Percentiles rank a stretch among this genome's conserved stretches.
phyloP scores from a whole-genome alignment of 202 grass and related monocot species.

The Sporobolus alterniflorus region DNA sequence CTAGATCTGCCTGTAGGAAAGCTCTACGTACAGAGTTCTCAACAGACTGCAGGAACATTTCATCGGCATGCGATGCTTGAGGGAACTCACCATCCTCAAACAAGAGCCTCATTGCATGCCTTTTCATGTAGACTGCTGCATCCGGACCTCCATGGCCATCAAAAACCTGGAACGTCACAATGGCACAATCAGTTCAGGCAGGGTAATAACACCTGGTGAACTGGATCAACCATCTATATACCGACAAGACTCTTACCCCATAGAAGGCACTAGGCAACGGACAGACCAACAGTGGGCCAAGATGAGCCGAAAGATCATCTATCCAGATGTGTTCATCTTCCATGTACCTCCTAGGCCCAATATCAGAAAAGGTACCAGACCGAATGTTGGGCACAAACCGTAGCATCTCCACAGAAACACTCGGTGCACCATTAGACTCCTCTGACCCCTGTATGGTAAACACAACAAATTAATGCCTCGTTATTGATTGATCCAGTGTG shows the following conservation, averaged over 20 bases:
- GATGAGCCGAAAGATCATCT: constrained; percentile 85
- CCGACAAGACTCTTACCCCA: constrained; percentile 51
- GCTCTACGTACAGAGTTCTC: constrained; percentile 57
- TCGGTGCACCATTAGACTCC: constrained; percentile 21
- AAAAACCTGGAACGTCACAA: constrained; percentile 61
- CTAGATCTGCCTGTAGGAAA: constrained; percentile 78
- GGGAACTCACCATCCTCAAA: constrained; percentile 88
- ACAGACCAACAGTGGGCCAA: constrained; percentile 67
- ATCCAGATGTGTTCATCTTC: constrained; percentile 98
- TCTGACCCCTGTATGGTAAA: constrained; percentile 49
- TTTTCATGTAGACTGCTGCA: constrained; percentile 95
- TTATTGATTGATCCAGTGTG: neutral
- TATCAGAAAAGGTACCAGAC: constrained; percentile 91
- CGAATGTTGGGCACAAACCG: constrained; percentile 74
- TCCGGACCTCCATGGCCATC: constrained; percentile 92
- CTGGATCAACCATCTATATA: neutral
- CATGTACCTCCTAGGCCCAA: constrained; percentile 89
- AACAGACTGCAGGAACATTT: constrained; percentile 55
- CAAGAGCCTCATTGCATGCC: constrained; percentile 73
- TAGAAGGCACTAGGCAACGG: constrained; percentile 90
- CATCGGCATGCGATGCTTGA: constrained; percentile 57
- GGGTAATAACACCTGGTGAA: neutral
- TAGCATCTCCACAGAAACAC: constrained; percentile 34
- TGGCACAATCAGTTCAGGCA: constrained; percentile 2
- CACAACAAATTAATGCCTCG: neutral